Evolutionary conservation across 306 rosid species (phyloP), one percentile per base, ranked within the genome.

Genomic region (Casuarina equisetifolia): DNA sequence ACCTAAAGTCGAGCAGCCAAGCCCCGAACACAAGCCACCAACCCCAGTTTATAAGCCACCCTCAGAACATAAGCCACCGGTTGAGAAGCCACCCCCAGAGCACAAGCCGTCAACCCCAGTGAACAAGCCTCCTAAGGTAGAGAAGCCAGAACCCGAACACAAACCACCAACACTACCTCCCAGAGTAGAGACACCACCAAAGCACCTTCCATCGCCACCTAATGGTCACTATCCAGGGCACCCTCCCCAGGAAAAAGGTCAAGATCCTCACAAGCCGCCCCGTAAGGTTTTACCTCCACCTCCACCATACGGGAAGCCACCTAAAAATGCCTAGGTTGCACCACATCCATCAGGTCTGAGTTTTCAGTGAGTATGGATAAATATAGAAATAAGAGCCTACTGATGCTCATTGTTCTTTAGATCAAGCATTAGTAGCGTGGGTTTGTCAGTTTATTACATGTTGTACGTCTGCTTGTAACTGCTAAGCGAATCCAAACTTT

Each of bases 161-260:
- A 52, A 62, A 17, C 43, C 69, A 53, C 20, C 20, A 55, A 19
- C 62, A 25, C 32, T 25, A 25, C 32, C 32, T 25, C 32, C 32
- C 32, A 25, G 1, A 25, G 32, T 25, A 25, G 32, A 25, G 32
- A 25, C 32, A 25, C 32, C 32, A 25, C 32, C 32, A 25, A 64
- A 38, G 70, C 70, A 64, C 70, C 20, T 5, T 20, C 70, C 70
- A 16, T 39, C 70, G 10, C 78, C 78, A 17, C 78, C 79, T 13
- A 42, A 40, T n/a, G 80, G 80, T 3, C 80, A 66, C 79, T 3
- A 51, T 59, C 73, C 42, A 3, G 70, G 64, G 51, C 52, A 76
- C 45, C 75, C 82, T 61, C 67, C 73, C 39, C 42, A 32, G n/a
- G 36, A 25, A 39, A 36, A 16, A 17, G 32, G 48, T 39, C 25